These are phyloP conservation scores for Pyrenochaeta sp. DNA, from an alignment of 2,329 filamentous ascomycete genomes.

Conservation along the genomic window DNA sequence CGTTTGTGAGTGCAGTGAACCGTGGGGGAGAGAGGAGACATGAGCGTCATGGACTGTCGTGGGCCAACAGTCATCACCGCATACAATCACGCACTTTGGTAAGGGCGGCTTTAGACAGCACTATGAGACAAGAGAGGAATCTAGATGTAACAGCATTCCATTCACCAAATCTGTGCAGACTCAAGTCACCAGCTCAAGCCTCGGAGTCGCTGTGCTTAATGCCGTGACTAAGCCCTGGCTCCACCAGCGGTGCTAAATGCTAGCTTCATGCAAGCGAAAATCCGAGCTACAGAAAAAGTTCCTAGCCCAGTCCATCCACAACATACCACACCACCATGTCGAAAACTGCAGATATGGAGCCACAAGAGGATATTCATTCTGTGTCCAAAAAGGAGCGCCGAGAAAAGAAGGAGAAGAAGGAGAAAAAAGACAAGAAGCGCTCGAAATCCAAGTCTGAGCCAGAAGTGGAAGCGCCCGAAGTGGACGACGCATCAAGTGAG, in stretches of 20 bases:
- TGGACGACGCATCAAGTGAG: conserved; percentile 22
- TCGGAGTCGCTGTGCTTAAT: not conserved
- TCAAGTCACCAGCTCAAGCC: not conserved
- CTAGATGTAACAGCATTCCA: not conserved
- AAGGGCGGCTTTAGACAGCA: not conserved
- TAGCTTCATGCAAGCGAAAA: conserved; percentile 20
- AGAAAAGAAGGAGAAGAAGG: conserved; percentile 40
- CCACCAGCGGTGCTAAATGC: conserved; percentile 7
- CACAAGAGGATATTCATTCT: conserved; percentile 12
- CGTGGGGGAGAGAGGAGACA: not conserved
- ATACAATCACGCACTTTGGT: no score
- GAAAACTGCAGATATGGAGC: conserved; percentile 14
- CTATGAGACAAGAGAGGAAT: not conserved
- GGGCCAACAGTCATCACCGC: no score
- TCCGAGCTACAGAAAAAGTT: conserved; percentile 26
- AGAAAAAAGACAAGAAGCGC: conserved; percentile 35
- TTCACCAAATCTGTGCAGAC: not conserved
- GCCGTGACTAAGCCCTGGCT: conserved; percentile 22
- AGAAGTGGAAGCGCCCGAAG: conserved; percentile 19
- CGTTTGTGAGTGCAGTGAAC: not conserved
- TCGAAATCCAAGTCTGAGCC: conserved; percentile 25
- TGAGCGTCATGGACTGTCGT: no score
- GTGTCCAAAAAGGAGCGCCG: conserved; percentile 30
- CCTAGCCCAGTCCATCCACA: conserved; percentile 1
- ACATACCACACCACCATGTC: conserved; percentile 16